Evolutionary conservation across 2,329 filamentous ascomycete species (phyloP).

Genomic region (Xylariaceae sp.): DNA sequence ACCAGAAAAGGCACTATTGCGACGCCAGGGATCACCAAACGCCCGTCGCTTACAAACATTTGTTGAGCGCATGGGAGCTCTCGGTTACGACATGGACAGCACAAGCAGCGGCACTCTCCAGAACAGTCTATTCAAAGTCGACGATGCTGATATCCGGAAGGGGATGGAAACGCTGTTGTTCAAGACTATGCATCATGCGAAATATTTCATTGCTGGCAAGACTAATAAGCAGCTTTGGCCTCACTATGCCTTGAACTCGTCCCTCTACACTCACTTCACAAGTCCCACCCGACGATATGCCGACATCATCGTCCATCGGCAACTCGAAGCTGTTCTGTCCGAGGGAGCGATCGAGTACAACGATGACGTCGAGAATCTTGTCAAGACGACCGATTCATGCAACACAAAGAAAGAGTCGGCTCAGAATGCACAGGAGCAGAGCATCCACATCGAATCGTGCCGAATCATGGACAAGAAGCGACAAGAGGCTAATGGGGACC

Average conservation of each 20-base stretch:
- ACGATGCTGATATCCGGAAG: constrained; percentile 86
- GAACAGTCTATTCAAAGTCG: constrained; percentile 90
- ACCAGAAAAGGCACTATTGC: constrained; percentile 88
- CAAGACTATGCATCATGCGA: constrained; percentile 94
- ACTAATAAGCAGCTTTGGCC: constrained; percentile 72
- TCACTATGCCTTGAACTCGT: constrained; percentile 90
- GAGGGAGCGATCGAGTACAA: constrained; percentile 78
- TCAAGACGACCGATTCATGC: constrained; percentile 91
- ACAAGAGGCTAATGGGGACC: constrained; percentile 81
- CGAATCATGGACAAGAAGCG: constrained; percentile 91
- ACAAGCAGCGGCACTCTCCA: constrained; percentile 88
- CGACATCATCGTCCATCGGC: constrained; percentile 92
- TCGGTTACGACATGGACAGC: constrained; percentile 87
- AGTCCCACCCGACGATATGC: constrained; percentile 92
- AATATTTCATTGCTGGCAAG: constrained; percentile 87
- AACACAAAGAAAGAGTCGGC: constrained; percentile 99
- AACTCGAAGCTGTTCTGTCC: constrained; percentile 83
- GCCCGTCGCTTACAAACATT: constrained; percentile 85
- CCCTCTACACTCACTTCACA: constrained; percentile 96
- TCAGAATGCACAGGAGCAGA: constrained; percentile 96
- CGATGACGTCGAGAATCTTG: constrained; percentile 83
- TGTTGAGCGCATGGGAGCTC: constrained; percentile 85
- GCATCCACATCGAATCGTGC: constrained; percentile 97
- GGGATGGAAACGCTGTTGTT: constrained; percentile 95
- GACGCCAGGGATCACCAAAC: constrained; percentile 82